Evolutionary conservation across 495 filamentous ascomycete genomes (phyloP).

Genomic region (Astrothelium subdiscretum): DNA sequence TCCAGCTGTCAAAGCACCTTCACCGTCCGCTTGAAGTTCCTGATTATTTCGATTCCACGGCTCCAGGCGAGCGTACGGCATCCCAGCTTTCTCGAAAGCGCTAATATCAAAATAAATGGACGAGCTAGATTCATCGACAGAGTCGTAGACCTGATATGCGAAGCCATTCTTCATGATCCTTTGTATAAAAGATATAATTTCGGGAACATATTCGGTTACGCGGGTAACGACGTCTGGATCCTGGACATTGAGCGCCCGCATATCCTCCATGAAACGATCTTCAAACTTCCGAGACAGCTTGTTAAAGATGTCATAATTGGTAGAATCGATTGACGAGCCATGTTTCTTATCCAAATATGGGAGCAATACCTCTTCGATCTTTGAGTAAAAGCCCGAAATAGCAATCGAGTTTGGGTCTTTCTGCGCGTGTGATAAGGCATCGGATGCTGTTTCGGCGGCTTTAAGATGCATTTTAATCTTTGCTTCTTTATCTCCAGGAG

Average conservation of each 20-base stretch:
- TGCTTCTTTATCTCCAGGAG: conserved; percentile 59
- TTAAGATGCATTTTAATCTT: conserved; percentile 92
- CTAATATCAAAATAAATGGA: conserved; percentile 92
- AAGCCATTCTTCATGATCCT: conserved; percentile 74
- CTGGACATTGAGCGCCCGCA: conserved; percentile 75
- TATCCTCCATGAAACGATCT: conserved; percentile 69
- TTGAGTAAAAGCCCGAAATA: conserved; percentile 42
- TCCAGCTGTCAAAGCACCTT: conserved; percentile 63
- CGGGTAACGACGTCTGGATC: conserved; percentile 70
- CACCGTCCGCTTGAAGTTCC: conserved; percentile 74
- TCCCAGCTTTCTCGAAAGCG: conserved; percentile 72
- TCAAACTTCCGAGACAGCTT: conserved; percentile 75
- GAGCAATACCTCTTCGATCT: conserved; percentile 57
- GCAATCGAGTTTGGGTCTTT: conserved; percentile 11
- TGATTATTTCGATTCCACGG: conserved; percentile 81
- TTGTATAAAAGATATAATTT: conserved; percentile 71
- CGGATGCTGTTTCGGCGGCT: conserved; percentile 40
- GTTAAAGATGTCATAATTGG: conserved; percentile 67
- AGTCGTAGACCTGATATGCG: conserved; percentile 63
- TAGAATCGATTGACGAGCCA: conserved; percentile 59
- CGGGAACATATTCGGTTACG: conserved; percentile 77
- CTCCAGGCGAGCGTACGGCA: conserved; percentile 73
- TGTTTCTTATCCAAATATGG: conserved; percentile 76
- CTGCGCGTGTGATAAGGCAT: conserved; percentile 9
- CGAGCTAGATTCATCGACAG: conserved; percentile 29